phyloP scores from a whole-genome alignment of 176 grass and related monocot genomes.

The Elaeis guineensis region DNA sequence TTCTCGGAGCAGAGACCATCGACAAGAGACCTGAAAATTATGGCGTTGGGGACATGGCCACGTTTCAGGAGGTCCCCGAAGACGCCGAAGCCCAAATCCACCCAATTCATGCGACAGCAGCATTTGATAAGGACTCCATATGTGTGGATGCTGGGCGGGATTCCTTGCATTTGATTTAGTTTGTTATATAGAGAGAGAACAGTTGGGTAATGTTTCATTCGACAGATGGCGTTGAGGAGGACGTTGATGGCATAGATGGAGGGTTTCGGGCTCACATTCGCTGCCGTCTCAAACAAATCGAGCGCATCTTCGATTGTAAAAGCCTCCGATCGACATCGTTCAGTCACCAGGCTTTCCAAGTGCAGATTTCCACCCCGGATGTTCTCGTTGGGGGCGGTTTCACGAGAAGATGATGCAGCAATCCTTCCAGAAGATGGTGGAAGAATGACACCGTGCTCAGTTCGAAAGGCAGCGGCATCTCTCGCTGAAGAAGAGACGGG shows the following conservation, averaged over 20 bases:
- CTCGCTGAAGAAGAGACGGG: too few relatives aligned
- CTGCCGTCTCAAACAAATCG: background rate
- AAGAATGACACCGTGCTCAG: too few relatives aligned
- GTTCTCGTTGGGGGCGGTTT: too few relatives aligned
- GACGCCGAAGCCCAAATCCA: constrained; percentile 5
- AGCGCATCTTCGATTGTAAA: background rate
- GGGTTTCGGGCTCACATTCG: background rate
- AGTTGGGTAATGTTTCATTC: background rate
- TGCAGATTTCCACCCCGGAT: too few relatives aligned
- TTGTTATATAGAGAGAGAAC: constrained; percentile 17
- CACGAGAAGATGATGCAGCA: too few relatives aligned
- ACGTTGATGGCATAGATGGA: background rate
- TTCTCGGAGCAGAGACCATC: constrained; percentile 6
- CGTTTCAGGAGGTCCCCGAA: constrained; percentile 9
- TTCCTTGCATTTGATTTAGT: background rate
- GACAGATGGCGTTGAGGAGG: background rate
- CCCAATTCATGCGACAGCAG: constrained; percentile 3
- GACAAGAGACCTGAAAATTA: background rate
- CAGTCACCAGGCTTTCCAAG: background rate
- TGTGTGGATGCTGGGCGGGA: background rate
- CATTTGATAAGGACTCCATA: constrained; percentile 21
- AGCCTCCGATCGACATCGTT: too few relatives aligned
- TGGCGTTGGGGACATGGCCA: background rate
- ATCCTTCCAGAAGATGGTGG: too few relatives aligned
- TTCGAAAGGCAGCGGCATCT: too few relatives aligned